Evolutionary conservation across 768 basidiomycete genomes (phyloP).

Genomic region (Leccinum boreale): DNA sequence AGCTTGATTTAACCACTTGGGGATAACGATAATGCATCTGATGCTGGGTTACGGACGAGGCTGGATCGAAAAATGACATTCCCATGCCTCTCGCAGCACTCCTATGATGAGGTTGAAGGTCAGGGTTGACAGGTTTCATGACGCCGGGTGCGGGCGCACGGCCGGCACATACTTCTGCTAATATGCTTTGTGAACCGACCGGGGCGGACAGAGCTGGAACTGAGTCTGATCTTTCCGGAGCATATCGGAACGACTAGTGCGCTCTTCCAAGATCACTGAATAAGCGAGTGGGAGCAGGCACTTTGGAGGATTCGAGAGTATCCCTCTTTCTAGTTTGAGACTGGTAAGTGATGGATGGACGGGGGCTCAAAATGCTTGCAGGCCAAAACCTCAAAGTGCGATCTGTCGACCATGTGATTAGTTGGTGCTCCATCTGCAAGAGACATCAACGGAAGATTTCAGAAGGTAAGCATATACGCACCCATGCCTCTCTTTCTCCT

Average conservation of each 20-base stretch:
- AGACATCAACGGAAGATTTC: neutral
- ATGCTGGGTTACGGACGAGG: slow-evolving; percentile 25
- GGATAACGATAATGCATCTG: slow-evolving; percentile 36
- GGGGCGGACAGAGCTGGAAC: slow-evolving; percentile 61
- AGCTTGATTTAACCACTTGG: slow-evolving; percentile 5
- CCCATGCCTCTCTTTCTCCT: slow-evolving; percentile 70
- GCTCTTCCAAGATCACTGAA: slow-evolving; percentile 22
- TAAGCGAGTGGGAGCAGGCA: slow-evolving; percentile 20
- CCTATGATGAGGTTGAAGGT: slow-evolving; percentile 32
- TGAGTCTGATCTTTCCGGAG: slow-evolving; percentile 38
- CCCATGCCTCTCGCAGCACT: slow-evolving; percentile 33
- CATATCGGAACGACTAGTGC: slow-evolving; percentile 52
- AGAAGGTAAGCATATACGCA: slow-evolving; percentile 19
- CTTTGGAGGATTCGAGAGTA: slow-evolving; percentile 30
- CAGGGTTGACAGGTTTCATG: slow-evolving; percentile 23
- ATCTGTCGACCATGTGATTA: slow-evolving; percentile 86
- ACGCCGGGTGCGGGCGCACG: slow-evolving; percentile 27
- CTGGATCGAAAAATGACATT: slow-evolving; percentile 30
- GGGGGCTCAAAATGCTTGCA: slow-evolving; percentile 26
- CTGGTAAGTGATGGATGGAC: slow-evolving; percentile 7
- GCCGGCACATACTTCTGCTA: slow-evolving; percentile 67
- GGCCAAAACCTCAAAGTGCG: slow-evolving; percentile 91
- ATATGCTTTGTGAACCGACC: slow-evolving; percentile 60
- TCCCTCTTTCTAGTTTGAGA: slow-evolving; percentile 45
- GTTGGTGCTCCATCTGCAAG: slow-evolving; percentile 49